phyloP scores from a whole-genome alignment of 129 eudicot genomes.

The Centella asiatica region DNA sequence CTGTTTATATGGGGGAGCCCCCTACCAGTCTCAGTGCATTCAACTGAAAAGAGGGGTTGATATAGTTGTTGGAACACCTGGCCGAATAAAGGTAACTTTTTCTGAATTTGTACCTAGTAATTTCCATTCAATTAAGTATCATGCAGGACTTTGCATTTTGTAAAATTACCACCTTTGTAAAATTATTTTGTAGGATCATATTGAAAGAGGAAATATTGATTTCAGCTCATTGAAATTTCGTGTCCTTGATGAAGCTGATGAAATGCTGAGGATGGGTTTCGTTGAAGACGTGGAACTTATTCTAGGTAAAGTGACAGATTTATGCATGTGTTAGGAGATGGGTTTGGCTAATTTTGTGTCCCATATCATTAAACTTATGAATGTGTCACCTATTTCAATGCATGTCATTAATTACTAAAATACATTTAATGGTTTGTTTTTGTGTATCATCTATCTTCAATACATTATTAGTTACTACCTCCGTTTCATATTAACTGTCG shows the following conservation, averaged over 20 bases:
- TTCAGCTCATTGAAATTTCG: slow-evolving; percentile 57
- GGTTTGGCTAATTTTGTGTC: neutral
- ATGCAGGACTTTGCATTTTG: neutral
- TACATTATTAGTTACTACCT: too few relatives aligned
- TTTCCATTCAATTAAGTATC: slow-evolving; percentile 22
- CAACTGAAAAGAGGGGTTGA: slow-evolving; percentile 84
- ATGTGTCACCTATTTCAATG: too few relatives aligned
- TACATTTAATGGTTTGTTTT: too few relatives aligned
- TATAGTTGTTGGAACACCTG: slow-evolving; percentile 85
- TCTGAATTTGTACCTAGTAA: slow-evolving; percentile 10
- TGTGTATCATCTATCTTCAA: too few relatives aligned
- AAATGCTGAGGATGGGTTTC: slow-evolving; percentile 82
- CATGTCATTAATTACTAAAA: too few relatives aligned
- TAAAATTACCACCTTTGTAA: slow-evolving; percentile 2
- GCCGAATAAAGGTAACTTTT: slow-evolving; percentile 73
- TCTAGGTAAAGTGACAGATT: slow-evolving; percentile 34
- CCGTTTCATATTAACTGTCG: too few relatives aligned
- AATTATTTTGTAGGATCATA: slow-evolving; percentile 68
- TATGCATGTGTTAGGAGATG: neutral
- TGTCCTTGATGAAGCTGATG: slow-evolving; percentile 95
- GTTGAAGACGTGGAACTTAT: slow-evolving; percentile 92
- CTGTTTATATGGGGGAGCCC: slow-evolving; percentile 67
- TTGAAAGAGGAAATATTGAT: slow-evolving; percentile 69
- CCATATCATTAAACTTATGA: neutral
- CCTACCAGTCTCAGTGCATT: slow-evolving; percentile 34